Evolutionary conservation across 306 rosid genomes (phyloP).

Genomic region (Phaseolus lunatus): DNA sequence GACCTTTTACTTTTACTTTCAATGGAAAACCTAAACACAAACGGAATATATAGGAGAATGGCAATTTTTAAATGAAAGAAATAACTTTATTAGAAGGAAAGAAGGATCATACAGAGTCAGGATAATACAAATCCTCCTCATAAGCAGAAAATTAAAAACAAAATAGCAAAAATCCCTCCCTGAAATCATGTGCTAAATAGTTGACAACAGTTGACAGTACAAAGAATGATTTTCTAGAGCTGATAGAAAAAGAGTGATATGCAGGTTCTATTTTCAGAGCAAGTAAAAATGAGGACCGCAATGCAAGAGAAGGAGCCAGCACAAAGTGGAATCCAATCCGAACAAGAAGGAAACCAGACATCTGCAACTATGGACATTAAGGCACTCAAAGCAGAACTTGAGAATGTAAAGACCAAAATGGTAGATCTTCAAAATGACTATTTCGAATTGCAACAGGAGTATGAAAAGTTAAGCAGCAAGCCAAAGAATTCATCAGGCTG

Average conservation of each 20-base stretch:
- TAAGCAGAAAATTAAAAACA: neutral
- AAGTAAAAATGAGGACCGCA: slow-evolving; percentile 80
- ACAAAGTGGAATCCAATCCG: slow-evolving; percentile 57
- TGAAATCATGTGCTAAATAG: neutral
- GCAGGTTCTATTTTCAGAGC: slow-evolving; percentile 86
- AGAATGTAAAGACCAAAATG: slow-evolving; percentile 69
- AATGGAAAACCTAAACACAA: slow-evolving; percentile 12
- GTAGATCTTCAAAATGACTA: slow-evolving; percentile 77
- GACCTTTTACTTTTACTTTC: slow-evolving; percentile 20
- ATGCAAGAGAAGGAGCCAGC: slow-evolving; percentile 79
- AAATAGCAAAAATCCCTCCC: neutral
- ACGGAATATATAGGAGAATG: neutral
- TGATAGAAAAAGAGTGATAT: neutral
- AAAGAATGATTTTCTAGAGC: slow-evolving; percentile 16
- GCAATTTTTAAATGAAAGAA: neutral
- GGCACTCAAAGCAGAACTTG: slow-evolving; percentile 75
- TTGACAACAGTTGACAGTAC: neutral
- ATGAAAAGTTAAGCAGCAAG: slow-evolving; percentile 62
- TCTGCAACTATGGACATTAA: slow-evolving; percentile 52
- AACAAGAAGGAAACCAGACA: slow-evolving; percentile 63
- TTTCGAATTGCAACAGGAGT: slow-evolving; percentile 74
- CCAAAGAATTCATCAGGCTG: slow-evolving; percentile 62
- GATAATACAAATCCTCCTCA: neutral
- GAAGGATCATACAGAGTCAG: neutral
- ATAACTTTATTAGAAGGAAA: neutral